Conservation (phyloP, 225 moss, liverwort and hornwort species). For the Climacium dendroides region DNA sequence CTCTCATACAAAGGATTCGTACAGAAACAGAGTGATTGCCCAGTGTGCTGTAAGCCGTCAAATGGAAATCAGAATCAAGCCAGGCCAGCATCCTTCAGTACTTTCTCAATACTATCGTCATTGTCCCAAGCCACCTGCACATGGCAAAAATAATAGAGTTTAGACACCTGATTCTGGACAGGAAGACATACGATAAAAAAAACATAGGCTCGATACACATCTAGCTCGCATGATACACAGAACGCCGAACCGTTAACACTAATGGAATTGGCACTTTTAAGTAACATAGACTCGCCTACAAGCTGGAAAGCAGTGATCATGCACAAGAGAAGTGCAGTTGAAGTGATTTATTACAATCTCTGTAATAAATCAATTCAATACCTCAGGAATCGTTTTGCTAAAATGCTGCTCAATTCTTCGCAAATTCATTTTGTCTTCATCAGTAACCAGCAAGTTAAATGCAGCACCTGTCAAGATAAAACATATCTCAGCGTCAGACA, state of each 20-base stretch:
- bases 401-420: slow-evolving; percentile 68
- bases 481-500: neutral
- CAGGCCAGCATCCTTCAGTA: slow-evolving; percentile 80
- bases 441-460: slow-evolving; percentile 61
- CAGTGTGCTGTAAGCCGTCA: neutral
- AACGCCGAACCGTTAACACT: too few species aligned
- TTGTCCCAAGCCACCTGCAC: slow-evolving; percentile 86
- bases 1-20: neutral
- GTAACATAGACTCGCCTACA: neutral
- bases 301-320: neutral
- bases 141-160: neutral
- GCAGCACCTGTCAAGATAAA: slow-evolving; percentile 61
- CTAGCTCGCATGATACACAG: neutral
- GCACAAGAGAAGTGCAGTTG: neutral
- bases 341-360: neutral
- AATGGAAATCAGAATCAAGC: slow-evolving; percentile 20
- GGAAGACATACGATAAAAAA: neutral
- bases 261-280: neutral
- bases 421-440: slow-evolving; percentile 56
- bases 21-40: neutral
- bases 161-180: neutral
- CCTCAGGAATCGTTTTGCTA: slow-evolving; percentile 56
- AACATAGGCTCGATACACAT: neutral
- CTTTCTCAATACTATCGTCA: slow-evolving; percentile 69
- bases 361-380: neutral